These are phyloP conservation scores for Aspergillus saccharolyticus DNA, from an alignment of 495 filamentous ascomycete species.

Conservation along the genomic window DNA sequence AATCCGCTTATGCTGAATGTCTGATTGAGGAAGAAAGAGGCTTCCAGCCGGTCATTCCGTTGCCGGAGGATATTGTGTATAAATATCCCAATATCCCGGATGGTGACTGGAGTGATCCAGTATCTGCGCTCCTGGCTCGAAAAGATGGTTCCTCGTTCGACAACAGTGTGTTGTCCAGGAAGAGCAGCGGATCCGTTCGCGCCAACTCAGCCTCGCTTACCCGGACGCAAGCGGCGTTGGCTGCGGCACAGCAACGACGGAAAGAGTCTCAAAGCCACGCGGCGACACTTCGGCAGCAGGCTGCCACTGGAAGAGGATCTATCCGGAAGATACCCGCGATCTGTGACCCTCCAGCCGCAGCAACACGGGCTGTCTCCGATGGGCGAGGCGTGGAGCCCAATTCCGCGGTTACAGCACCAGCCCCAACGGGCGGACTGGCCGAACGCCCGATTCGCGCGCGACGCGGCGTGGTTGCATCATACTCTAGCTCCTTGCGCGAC, in stretches of 20 bases:
- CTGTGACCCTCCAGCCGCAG: constrained; percentile 21
- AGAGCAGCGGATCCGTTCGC: constrained; percentile 25
- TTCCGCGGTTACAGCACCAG: background rate
- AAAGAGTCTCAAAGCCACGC: constrained; percentile 43
- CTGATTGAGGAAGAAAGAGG: constrained; percentile 65
- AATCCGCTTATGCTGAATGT: constrained; percentile 64
- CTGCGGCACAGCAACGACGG: constrained; percentile 39
- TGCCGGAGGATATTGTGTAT: constrained; percentile 66
- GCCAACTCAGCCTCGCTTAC: constrained; percentile 26
- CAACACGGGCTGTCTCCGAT: constrained; percentile 18
- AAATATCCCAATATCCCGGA: constrained; percentile 37
- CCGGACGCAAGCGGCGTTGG: constrained; percentile 39
- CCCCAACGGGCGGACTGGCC: constrained; percentile 31
- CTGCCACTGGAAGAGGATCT: constrained; percentile 27
- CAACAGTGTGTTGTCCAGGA: constrained; percentile 30
- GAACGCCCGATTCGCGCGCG: constrained; percentile 42
- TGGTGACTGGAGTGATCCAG: constrained; percentile 41
- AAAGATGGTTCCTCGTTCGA: constrained; percentile 28
- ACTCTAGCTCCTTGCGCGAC: constrained; percentile 31
- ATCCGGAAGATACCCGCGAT: constrained; percentile 29
- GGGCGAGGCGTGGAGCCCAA: constrained; percentile 15
- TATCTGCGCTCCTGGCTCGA: constrained; percentile 22
- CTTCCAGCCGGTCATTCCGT: constrained; percentile 62
- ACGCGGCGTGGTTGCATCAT: constrained; percentile 35
- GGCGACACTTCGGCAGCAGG: constrained; percentile 44